Evolutionary conservation across 108 stramenopile genomes (phyloP), one percentile per base, ranked within the genome.

Genomic region (Nitzschia inconspicua): DNA sequence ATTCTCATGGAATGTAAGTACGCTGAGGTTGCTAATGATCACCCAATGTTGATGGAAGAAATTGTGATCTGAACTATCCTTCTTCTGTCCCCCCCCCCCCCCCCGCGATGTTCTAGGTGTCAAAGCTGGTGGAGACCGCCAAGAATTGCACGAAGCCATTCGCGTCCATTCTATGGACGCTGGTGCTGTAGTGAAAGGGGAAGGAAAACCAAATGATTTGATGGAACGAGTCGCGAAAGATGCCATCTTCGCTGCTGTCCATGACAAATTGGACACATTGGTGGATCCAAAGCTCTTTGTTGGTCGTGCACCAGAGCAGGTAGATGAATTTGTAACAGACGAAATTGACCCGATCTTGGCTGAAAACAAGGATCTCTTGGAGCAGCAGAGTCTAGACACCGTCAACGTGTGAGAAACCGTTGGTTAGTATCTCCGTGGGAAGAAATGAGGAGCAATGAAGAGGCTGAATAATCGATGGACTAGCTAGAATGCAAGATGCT

Each of bases 121-220:
- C 60, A 96, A 99, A 86, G 92, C 90, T 9, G 98, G 98, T 9
- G 98, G 98, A 2, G 97, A 99, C 61, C 79, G 98, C 18, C 98
- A 99, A 80, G 95, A 85, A 59, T 77, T 99, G 26, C 97, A 99
- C 78, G 98, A 98, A 73, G 92, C 89, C 29, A 98, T 99, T 44
- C 87, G 98, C 26, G 94, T 94, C 49, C 95, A 97, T 63, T 96
- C 95, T 57, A 98, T 99, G 97, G 98, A 81, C 42, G 97, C 98
- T n/a, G 98, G 96, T 24, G 83, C 82, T 20, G 89, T 93, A 23
- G 98, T 99, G 51, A 99, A 99, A 76, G 96, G 93, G 14, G 92
- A 98, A 83, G 98, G 97, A 11, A 95, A 95, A 63, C 73, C 96
- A 44, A 99, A 99, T 65, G 98, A 99, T 65, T 77, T 99, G 49